These are phyloP conservation scores for Diplodia corticola DNA, from an alignment of 2,329 filamentous ascomycete species.

Conservation along the genomic window DNA sequence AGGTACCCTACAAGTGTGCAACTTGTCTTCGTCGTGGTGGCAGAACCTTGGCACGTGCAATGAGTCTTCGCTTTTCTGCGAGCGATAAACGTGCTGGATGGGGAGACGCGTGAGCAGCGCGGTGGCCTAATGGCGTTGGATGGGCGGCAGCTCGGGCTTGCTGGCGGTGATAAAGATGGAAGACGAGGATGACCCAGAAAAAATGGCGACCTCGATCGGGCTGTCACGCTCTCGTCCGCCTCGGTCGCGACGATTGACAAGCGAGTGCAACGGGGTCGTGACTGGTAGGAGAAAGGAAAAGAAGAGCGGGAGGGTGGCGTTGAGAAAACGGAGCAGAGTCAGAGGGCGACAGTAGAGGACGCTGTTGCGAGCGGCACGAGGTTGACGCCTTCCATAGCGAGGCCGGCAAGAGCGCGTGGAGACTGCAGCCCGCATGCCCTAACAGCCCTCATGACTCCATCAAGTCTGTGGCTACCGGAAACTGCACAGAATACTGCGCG, in stretches of 20 bases:
- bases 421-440: not conserved
- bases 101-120: not conserved
- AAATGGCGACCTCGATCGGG: slow-evolving; percentile 16
- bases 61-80: not conserved
- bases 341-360: not conserved
- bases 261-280: not conserved
- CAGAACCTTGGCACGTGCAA: not conserved
- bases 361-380: not conserved
- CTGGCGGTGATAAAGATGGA: not conserved
- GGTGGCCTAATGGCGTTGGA: not conserved
- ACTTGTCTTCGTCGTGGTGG: not conserved
- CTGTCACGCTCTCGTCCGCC: not conserved
- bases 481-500: not conserved
- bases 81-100: not conserved
- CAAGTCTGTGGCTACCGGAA: not conserved
- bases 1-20: not conserved
- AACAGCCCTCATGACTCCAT: not conserved
- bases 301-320: not conserved
- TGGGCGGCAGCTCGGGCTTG: not conserved
- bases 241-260: not conserved
- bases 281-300: not conserved
- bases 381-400: slow-evolving; percentile 16
- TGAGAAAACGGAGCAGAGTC: not conserved
- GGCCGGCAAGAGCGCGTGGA: slow-evolving; percentile 7
- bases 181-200: slow-evolving; percentile 19